Conservation (phyloP, 768 basidiomycete species). For the Suillus subalutaceus region DNA sequence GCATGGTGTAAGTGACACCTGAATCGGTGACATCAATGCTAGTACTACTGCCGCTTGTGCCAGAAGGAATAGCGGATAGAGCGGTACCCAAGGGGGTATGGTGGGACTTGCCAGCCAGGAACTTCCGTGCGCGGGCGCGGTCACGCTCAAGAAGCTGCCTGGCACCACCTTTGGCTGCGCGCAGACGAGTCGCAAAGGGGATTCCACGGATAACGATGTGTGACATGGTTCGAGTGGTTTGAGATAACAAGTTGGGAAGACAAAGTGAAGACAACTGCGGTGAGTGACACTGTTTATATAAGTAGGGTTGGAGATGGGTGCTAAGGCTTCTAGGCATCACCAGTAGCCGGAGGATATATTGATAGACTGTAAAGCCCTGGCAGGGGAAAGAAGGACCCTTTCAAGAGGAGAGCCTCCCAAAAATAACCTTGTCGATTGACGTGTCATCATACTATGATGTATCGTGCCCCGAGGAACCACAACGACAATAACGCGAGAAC, state of each 20-base stretch:
- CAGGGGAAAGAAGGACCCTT: not conserved
- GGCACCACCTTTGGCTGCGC: constrained; percentile 32
- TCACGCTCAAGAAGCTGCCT: constrained; percentile 52
- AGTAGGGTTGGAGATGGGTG: constrained; percentile 1
- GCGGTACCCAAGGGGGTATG: constrained; percentile 47
- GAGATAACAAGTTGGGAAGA: not conserved
- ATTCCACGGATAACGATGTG: constrained; percentile 38
- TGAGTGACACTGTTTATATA: constrained; percentile 23
- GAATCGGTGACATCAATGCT: constrained; percentile 58
- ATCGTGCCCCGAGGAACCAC: not conserved
- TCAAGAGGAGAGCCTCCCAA: not conserved
- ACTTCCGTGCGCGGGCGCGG: constrained; percentile 53
- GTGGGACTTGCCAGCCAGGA: constrained; percentile 54
- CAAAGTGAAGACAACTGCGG: constrained; percentile 1
- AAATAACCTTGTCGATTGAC: constrained; percentile 1
- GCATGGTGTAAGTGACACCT: constrained; percentile 53
- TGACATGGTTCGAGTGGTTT: constrained; percentile 36
- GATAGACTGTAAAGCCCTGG: not conserved
- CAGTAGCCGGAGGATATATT: not conserved
- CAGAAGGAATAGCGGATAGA: constrained; percentile 41
- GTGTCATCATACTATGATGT: not conserved
- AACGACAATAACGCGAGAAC: not conserved
- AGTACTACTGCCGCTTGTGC: constrained; percentile 26
- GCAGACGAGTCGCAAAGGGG: constrained; percentile 40
- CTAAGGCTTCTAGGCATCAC: not conserved